A percentile compares a stretch with the other conserved stretches of the same genome.
Evolutionary conservation across 164 flowering plant species (phyloP).

Genomic region (Berberis vulgaris): DNA sequence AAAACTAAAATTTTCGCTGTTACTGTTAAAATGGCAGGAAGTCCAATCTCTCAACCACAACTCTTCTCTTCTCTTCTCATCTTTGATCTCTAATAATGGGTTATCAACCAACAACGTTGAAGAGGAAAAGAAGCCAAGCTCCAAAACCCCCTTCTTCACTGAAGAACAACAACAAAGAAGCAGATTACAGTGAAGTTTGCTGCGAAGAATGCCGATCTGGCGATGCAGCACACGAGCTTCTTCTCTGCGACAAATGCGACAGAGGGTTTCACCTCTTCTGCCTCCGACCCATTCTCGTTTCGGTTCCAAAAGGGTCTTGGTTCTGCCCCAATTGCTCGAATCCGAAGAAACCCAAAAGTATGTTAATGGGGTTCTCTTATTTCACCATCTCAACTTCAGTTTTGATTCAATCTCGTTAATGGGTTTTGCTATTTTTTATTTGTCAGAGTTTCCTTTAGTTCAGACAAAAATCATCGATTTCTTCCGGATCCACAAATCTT

Average conservation of each 20-base stretch:
- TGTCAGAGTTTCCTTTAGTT: slow-evolving; percentile 65
- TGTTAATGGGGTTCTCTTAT: slow-evolving; percentile 1
- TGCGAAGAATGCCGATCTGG: slow-evolving; percentile 83
- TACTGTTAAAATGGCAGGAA: no score
- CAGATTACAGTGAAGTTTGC: slow-evolving; percentile 22
- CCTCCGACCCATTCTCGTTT: slow-evolving; percentile 58
- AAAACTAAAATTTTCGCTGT: no score
- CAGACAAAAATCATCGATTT: slow-evolving; percentile 95
- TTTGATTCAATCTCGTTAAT: not conserved
- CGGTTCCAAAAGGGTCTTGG: slow-evolving; percentile 83
- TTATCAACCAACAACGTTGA: not conserved
- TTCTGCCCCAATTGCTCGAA: slow-evolving; percentile 61
- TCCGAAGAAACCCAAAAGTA: slow-evolving; percentile 38
- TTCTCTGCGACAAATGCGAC: slow-evolving; percentile 84
- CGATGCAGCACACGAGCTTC: slow-evolving; percentile 41
- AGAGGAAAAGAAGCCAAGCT: slow-evolving; percentile 40
- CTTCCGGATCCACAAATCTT: slow-evolving; percentile 60
- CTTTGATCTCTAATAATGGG: no score
- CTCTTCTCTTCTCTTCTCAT: no score
- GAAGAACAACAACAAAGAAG: slow-evolving; percentile 5
- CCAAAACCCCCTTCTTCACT: slow-evolving; percentile 23
- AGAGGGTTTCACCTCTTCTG: slow-evolving; percentile 74
- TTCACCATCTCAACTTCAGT: not conserved
- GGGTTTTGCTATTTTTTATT: slow-evolving; percentile 6
- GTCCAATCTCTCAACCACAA: no score